Conservation (phyloP, 2,329 filamentous ascomycete species). For the Curvularia sp. region DNA sequence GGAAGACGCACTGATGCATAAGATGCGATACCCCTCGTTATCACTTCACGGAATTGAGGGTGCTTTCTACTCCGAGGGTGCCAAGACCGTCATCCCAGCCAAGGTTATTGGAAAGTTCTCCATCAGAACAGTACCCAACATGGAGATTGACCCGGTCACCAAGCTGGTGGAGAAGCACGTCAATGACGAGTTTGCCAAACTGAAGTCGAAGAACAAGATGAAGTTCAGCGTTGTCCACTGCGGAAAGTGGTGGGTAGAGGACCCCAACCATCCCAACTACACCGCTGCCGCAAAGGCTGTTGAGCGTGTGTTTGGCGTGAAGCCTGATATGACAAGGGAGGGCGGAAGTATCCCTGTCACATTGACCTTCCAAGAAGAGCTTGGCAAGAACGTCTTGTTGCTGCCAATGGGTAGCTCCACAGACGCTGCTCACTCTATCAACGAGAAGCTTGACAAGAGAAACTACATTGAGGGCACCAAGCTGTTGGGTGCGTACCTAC, state of each 20-base stretch:
- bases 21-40: constrained; percentile 93
- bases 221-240: constrained; percentile 84
- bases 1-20: constrained; percentile 90
- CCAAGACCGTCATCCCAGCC: constrained; percentile 97
- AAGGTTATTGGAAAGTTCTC: constrained; percentile 99
- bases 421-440: constrained; percentile 95
- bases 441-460: constrained; percentile 95
- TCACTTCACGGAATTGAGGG: constrained; percentile 95
- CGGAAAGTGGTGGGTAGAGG: constrained; percentile 99
- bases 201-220: constrained; percentile 90
- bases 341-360: constrained; percentile 98
- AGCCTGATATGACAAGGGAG: constrained; percentile 95
- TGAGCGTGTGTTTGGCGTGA: constrained; percentile 89
- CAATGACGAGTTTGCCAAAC: constrained; percentile 81
- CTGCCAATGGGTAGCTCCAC: constrained; percentile 97
- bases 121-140: constrained; percentile 95
- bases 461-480: constrained; percentile 99
- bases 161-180: constrained; percentile 83
- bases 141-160: constrained; percentile 92
- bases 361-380: constrained; percentile 95
- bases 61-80: constrained; percentile 89
- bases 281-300: constrained; percentile 93
- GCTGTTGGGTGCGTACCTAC: constrained; percentile 90
- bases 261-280: constrained; percentile 99
- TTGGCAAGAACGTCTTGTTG: constrained; percentile 95